Evolutionary conservation across 2,329 filamentous ascomycete species (phyloP), one percentile per base, ranked within the genome.

Genomic region (Stemphylium vesicarium): DNA sequence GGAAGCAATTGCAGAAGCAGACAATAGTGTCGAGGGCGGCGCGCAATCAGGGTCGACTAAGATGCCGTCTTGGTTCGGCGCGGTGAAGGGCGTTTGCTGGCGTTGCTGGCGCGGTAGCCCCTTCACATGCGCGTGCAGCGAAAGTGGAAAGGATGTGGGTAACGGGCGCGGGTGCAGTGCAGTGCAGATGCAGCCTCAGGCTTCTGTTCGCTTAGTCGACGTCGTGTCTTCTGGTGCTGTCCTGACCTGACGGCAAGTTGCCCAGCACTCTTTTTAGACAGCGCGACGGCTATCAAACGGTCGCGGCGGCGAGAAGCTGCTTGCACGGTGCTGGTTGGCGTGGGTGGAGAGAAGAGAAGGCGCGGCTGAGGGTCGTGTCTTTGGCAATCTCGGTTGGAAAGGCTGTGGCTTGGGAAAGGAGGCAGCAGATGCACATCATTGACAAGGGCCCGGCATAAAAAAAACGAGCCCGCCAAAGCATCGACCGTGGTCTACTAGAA

Each of bases 311-410:
- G 29, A 35, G 32, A 32, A 26, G 26, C 24, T 16, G 53, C 51
- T 50, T 49, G 50, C 60, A 46, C 60, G 63, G 39, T 49, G 52
- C 37, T 55, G 46, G 46, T 61, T 63, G 65, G 63, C 65, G 69
- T 64, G 68, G 61, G 69, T 70, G 64, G 60, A 63, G 69, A 61
- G 64, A 57, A 54, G 57, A 60, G 66, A 60, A 65, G 61, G 66
- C 61, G 68, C 69, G 66, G 68, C 69, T 64, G 65, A 63, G 60
- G 57, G 37, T 57, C 36, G 36, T 47, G 44, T 48, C 38, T 40
- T 53, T 46, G 45, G 54, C 38, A 63, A 63, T 63, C 46, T 63
- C 58, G 57, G 40, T 53, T 20, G 20, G 20, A 59, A 50, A 54
- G 55, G 47, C 38, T 44, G 42, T 9, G 51, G 51, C 49, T 54